phyloP scores from a whole-genome alignment of 169 alveolate species.

The Plasmodium gonderi region DNA sequence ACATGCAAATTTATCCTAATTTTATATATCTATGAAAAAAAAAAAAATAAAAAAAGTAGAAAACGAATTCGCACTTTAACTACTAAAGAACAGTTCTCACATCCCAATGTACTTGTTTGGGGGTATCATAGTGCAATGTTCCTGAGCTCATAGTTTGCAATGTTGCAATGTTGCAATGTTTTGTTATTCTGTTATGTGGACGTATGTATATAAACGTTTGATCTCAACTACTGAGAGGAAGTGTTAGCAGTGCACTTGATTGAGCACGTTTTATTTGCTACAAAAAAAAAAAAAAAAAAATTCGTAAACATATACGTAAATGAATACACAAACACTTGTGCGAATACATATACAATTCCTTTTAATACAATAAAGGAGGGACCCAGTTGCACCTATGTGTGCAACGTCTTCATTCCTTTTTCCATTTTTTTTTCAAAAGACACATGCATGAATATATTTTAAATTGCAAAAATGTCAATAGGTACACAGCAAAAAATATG shows the following conservation, averaged over 20 bases:
- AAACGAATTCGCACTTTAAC: not conserved
- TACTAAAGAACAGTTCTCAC: not conserved
- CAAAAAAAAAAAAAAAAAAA: not conserved
- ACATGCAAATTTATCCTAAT: not conserved
- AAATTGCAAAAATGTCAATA: constrained; percentile 16
- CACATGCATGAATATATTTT: not conserved
- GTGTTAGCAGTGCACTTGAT: not conserved
- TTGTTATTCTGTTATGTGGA: not conserved
- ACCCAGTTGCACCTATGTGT: not conserved
- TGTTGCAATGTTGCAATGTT: not conserved
- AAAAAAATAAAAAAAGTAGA: no score
- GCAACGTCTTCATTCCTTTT: not conserved
- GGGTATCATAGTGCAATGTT: not conserved
- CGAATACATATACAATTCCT: not conserved
- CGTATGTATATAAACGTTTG: not conserved
- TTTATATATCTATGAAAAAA: no score
- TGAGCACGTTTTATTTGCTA: not conserved
- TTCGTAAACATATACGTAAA: not conserved
- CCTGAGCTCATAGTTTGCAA: not conserved
- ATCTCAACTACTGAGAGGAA: not conserved
- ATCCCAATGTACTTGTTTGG: not conserved
- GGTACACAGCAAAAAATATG: constrained; percentile 60
- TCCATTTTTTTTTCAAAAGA: not conserved
- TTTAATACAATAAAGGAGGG: not conserved
- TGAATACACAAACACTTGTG: no score